A percentile compares a stretch with the other conserved stretches of the same genome.
Conservation (phyloP, 169 alveolate genomes). For the Besnoitia besnoiti region DNA sequence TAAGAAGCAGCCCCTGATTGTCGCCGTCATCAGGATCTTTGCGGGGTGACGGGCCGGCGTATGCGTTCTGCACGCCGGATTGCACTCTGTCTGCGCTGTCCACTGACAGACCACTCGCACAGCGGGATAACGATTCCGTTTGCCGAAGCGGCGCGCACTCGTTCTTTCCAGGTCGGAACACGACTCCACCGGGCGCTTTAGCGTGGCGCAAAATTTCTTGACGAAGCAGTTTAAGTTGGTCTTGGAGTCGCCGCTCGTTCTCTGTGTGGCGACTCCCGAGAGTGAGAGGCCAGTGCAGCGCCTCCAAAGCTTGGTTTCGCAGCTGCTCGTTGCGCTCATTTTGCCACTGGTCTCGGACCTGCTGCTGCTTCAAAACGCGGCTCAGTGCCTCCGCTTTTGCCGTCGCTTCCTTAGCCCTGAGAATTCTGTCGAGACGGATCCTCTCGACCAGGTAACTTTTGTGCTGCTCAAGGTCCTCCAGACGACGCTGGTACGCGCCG, state of each 20-base stretch:
- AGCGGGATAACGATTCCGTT: too few relatives aligned
- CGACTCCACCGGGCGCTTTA: background rate
- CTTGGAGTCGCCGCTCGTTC: background rate
- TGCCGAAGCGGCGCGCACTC: background rate
- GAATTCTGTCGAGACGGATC: background rate
- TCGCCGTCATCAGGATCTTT: too few relatives aligned
- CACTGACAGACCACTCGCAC: too few relatives aligned
- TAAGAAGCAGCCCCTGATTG: too few relatives aligned
- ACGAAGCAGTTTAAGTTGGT: background rate
- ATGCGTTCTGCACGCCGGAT: too few relatives aligned
- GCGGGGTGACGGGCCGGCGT: too few relatives aligned
- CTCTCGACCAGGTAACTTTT: background rate
- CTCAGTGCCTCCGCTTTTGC: slow-evolving; percentile 3
- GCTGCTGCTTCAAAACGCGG: background rate
- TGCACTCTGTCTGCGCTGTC: too few relatives aligned
- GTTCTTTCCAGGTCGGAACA: background rate
- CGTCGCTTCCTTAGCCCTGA: slow-evolving; percentile 12
- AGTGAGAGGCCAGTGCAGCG: background rate
- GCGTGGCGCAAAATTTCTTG: background rate
- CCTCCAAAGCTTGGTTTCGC: slow-evolving; percentile 31
- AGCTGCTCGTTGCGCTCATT: background rate
- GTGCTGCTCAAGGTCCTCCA: background rate
- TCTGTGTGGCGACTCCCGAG: background rate
- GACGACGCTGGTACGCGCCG: slow-evolving; percentile 1
- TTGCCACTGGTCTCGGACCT: background rate